Conservation (phyloP, 768 basidiomycete genomes). For the Tricholoma matsutake region DNA sequence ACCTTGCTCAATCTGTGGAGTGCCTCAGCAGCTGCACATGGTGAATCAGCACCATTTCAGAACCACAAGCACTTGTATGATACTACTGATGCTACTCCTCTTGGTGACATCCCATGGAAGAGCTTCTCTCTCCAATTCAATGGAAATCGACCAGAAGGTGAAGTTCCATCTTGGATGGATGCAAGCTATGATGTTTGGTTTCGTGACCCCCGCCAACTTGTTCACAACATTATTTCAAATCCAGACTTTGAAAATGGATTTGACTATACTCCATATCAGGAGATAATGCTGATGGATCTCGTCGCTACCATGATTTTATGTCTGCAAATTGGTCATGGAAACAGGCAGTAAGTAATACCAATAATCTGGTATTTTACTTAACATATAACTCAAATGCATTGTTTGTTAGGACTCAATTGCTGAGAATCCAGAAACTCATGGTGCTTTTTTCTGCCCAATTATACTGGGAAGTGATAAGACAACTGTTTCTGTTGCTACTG, state of each 20-base stretch:
- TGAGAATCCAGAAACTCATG: background rate
- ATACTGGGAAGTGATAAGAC: background rate
- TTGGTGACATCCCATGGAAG: too few relatives aligned
- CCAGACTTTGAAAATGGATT: constrained; percentile 8
- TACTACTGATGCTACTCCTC: too few relatives aligned
- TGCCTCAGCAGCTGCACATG: too few relatives aligned
- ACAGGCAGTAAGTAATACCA: background rate
- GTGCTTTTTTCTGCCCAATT: background rate
- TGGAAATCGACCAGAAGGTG: too few relatives aligned
- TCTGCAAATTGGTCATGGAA: background rate
- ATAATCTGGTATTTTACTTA: background rate
- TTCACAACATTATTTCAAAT: constrained; percentile 7
- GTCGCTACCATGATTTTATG: background rate
- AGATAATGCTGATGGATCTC: constrained; percentile 16
- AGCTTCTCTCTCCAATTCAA: too few relatives aligned
- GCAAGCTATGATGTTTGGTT: background rate
- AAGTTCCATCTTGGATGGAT: background rate
- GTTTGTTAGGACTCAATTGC: background rate
- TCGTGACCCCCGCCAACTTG: background rate
- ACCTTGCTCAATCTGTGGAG: too few relatives aligned
- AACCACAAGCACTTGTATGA: too few relatives aligned
- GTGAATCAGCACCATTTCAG: too few relatives aligned
- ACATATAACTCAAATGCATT: too few relatives aligned
- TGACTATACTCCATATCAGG: constrained; percentile 28
- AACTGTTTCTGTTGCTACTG: background rate